Percentiles rank a stretch among this genome's conserved stretches.
These are phyloP conservation scores for Salix viminalis DNA, from an alignment of 345 rosid species.

Conservation along the genomic window DNA sequence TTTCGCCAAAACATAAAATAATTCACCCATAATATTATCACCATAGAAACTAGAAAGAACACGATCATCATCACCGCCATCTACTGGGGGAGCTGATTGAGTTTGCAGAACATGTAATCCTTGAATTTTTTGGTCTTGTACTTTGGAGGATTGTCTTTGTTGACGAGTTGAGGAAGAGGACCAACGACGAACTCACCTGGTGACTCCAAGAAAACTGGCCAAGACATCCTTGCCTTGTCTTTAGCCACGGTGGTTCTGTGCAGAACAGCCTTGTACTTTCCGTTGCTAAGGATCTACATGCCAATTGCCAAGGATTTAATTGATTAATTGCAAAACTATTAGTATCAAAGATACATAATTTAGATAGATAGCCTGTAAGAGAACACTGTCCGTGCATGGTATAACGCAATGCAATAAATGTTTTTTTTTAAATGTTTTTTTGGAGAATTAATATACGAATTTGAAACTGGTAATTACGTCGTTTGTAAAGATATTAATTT, in stretches of 20 bases:
- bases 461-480: not conserved
- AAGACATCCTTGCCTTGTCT: constrained; percentile 80
- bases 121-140: constrained; percentile 59
- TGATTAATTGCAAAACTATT: too few species aligned
- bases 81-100: constrained; percentile 62
- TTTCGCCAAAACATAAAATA: too few species aligned
- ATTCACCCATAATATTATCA: too few species aligned
- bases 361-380: not conserved
- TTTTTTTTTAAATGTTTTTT: not conserved
- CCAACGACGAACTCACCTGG: constrained; percentile 55
- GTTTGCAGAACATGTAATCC: constrained; percentile 71
- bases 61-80: too few species aligned
- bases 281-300: constrained; percentile 73
- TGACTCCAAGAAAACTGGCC: constrained; percentile 95
- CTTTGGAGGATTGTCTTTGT: constrained; percentile 41
- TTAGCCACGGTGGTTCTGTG: constrained; percentile 72
- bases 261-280: constrained; percentile 58
- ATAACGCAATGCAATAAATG: not conserved
- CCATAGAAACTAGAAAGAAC: not conserved
- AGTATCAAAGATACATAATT: too few species aligned
- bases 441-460: not conserved
- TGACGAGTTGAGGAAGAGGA: constrained; percentile 55
- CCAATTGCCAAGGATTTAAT: not conserved
- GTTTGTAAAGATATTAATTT: not conserved
- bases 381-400: too few species aligned